Evolutionary conservation across 2,329 filamentous ascomycete species (phyloP).

Genomic region (Cucurbitaria berberidis): DNA sequence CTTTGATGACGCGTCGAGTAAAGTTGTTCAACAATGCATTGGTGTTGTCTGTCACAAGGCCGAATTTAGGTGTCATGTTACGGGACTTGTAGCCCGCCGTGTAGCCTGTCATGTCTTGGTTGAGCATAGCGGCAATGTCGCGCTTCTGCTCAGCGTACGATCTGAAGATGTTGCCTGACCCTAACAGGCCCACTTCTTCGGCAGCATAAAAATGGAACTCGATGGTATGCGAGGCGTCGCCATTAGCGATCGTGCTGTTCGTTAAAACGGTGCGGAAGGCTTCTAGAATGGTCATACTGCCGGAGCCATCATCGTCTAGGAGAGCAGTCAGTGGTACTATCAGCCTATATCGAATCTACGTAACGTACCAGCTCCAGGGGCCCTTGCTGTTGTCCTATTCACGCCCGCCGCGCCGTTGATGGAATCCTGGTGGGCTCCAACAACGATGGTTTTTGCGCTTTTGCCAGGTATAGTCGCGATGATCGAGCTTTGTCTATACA

Average conservation of each 20-base stretch:
- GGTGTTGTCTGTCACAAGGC: slow-evolving; percentile 89
- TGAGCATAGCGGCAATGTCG: slow-evolving; percentile 91
- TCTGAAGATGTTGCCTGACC: slow-evolving; percentile 85
- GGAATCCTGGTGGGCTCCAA: slow-evolving; percentile 81
- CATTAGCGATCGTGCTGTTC: slow-evolving; percentile 69
- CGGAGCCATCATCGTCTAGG: slow-evolving; percentile 83
- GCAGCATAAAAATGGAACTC: slow-evolving; percentile 97
- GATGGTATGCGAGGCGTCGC: slow-evolving; percentile 79
- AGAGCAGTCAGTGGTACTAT: neutral
- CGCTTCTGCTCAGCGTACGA: slow-evolving; percentile 73
- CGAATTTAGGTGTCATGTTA: slow-evolving; percentile 80
- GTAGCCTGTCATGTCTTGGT: slow-evolving; percentile 92
- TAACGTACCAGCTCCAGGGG: slow-evolving; percentile 72
- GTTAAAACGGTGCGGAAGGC: slow-evolving; percentile 79
- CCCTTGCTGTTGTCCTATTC: slow-evolving; percentile 65
- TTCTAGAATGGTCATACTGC: slow-evolving; percentile 91
- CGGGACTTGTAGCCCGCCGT: slow-evolving; percentile 81
- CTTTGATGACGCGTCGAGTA: slow-evolving; percentile 82
- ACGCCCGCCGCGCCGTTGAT: slow-evolving; percentile 75
- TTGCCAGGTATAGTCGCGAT: slow-evolving; percentile 88
- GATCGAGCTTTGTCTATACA: slow-evolving; percentile 86
- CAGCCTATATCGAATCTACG: neutral
- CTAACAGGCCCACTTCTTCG: slow-evolving; percentile 84
- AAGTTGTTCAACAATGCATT: slow-evolving; percentile 80
- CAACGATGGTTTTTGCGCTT: slow-evolving; percentile 80